Percentiles rank a stretch among this genome's conserved stretches.
Conservation (phyloP, 495 filamentous ascomycete genomes). For the Tuber magnatum region DNA sequence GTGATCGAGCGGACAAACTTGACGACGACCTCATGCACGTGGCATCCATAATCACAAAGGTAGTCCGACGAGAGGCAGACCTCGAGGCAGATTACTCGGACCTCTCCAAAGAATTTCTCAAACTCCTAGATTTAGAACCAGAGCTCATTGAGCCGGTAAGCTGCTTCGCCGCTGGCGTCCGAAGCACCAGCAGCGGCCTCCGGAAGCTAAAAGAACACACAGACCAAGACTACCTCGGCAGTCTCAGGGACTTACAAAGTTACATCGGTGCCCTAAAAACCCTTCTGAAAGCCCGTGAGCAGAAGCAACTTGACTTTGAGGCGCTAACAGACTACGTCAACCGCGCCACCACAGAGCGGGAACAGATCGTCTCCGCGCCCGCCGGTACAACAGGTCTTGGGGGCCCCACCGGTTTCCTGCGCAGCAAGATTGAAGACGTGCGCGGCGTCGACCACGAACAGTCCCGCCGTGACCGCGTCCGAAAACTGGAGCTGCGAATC, state of each 20-base stretch:
- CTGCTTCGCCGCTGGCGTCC: slow-evolving; percentile 76
- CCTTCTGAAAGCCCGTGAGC: slow-evolving; percentile 86
- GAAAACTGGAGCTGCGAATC: slow-evolving; percentile 85
- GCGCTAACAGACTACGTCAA: slow-evolving; percentile 90
- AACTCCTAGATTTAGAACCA: slow-evolving; percentile 80
- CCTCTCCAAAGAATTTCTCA: slow-evolving; percentile 86
- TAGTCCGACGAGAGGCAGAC: slow-evolving; percentile 80
- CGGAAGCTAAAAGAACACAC: slow-evolving; percentile 78
- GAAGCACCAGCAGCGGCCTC: slow-evolving; percentile 69
- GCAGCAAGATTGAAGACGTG: slow-evolving; percentile 92
- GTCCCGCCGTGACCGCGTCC: slow-evolving; percentile 69
- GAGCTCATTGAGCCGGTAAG: slow-evolving; percentile 73
- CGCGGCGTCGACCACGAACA: slow-evolving; percentile 95
- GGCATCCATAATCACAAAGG: slow-evolving; percentile 83
- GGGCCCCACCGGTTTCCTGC: slow-evolving; percentile 77
- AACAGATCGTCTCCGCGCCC: slow-evolving; percentile 65
- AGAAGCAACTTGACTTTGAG: slow-evolving; percentile 97
- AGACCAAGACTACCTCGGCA: slow-evolving; percentile 89
- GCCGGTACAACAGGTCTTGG: slow-evolving; percentile 54
- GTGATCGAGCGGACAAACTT: slow-evolving; percentile 87
- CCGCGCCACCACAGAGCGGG: slow-evolving; percentile 80
- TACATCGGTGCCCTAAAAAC: slow-evolving; percentile 78
- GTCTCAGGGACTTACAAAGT: slow-evolving; percentile 83
- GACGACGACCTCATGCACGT: slow-evolving; percentile 90
- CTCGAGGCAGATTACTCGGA: slow-evolving; percentile 84